These are phyloP conservation scores for Alloteropsis semialata DNA, from an alignment of 176 grass and related monocot species.

Conservation along the genomic window DNA sequence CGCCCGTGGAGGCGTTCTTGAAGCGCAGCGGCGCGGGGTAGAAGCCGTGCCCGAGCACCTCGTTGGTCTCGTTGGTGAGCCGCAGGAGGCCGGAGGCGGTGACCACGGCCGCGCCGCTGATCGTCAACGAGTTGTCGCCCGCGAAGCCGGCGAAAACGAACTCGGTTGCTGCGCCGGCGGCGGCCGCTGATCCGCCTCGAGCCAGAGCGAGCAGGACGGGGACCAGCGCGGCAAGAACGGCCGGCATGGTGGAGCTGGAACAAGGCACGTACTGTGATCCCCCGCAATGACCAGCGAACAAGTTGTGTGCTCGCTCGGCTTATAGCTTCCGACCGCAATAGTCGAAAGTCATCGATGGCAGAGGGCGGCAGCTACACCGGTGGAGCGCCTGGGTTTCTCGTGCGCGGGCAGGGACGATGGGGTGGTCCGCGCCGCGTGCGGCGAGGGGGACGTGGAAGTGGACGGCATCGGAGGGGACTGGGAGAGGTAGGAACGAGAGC, in stretches of 20 bases:
- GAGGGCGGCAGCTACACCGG: not conserved
- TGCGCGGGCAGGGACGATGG: not conserved
- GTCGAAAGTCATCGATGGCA: not conserved
- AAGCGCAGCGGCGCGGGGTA: constrained; percentile 33
- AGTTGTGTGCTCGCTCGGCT: too few relatives aligned
- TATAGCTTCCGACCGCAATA: not conserved
- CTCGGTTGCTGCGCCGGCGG: too few relatives aligned
- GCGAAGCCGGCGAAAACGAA: constrained; percentile 47
- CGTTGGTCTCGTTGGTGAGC: constrained; percentile 57
- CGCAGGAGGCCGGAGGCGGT: constrained; percentile 38
- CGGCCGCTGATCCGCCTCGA: not conserved
- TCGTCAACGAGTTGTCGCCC: constrained; percentile 5
- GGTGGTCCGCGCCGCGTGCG: not conserved
- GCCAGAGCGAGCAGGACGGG: constrained; percentile 2
- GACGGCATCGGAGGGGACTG: not conserved
- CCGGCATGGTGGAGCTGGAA: not conserved
- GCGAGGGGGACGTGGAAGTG: not conserved
- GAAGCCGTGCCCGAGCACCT: constrained; percentile 52
- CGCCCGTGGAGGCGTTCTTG: constrained; percentile 6
- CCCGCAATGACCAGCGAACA: not conserved
- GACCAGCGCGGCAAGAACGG: not conserved
- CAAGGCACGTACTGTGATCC: not conserved
- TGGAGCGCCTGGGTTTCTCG: not conserved
- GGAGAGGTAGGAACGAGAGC: too few relatives aligned
- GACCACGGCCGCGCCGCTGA: constrained; percentile 31